These are phyloP conservation scores for Candida coquimbonensis DNA, from an alignment of 805 yeast genomes.

Conservation along the genomic window DNA sequence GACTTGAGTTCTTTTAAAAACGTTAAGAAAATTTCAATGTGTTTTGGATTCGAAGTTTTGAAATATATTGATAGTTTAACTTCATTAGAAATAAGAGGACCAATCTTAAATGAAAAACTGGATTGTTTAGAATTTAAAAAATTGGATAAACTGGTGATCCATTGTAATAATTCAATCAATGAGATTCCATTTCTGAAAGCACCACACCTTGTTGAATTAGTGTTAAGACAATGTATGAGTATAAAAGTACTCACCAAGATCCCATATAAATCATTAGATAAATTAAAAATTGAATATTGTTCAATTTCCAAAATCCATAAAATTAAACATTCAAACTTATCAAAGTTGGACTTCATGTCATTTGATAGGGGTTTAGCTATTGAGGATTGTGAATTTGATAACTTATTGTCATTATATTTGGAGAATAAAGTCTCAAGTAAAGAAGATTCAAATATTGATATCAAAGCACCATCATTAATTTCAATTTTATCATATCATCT, in stretches of 20 bases:
- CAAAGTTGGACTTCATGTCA: not conserved
- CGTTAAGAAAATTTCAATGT: slow-evolving; percentile 7
- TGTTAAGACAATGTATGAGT: not conserved
- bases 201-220: not conserved
- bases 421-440: too few species aligned
- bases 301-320: not conserved
- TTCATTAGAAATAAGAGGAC: slow-evolving; percentile 14
- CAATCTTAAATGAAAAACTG: slow-evolving; percentile 6
- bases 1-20: slow-evolving; percentile 10
- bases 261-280: not conserved
- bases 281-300: not conserved
- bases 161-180: not conserved
- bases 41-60: slow-evolving; percentile 13
- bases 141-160: not conserved
- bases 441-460: not conserved
- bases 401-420: not conserved
- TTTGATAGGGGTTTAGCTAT: not conserved
- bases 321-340: not conserved
- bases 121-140: not conserved
- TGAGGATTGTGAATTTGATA: not conserved
- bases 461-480: not conserved
- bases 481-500: not conserved
- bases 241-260: not conserved
- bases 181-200: not conserved
- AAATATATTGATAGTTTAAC: slow-evolving; percentile 2